Evolutionary conservation across 2,329 filamentous ascomycete genomes (phyloP), one percentile per base, ranked within the genome.

Genomic region (Xylaria sp.): DNA sequence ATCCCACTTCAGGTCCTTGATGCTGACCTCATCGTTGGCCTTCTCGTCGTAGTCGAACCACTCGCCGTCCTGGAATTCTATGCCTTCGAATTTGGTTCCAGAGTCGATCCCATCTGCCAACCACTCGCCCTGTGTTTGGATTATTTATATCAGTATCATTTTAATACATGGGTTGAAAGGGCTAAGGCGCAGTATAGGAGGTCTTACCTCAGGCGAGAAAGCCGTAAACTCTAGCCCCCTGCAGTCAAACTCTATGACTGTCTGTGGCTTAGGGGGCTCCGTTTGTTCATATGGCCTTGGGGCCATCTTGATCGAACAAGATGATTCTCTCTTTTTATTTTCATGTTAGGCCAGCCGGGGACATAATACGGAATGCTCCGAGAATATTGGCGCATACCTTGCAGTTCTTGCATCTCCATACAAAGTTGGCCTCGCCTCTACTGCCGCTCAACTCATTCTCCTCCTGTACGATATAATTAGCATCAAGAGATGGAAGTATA

Each of bases 11-110:
- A 97, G 77, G 31, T 95, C 92, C 75, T 92, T 94, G 75, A 97
- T 93, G 77, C 92, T 95, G 49, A 97, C 94, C 77, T 98, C 94
- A 52, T 96, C 92, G 0, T 89, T 85, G 0, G 92, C 85, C 81
- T 98, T 97, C 79, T 98, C 94, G 70, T 98, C 94, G 72, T 98
- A 99, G 71, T 98, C 94, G 77, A 91, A 99, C 95, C 95, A 99
- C 72, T 99, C 95, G 25, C 92, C 94, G 28, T 99, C 95, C 0
- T 82, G 82, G 58, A 99, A 60, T 69, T 98, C 94, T 57, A 98
- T 91, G 4, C 79, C 87, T 0, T 87, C 83, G 73, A 99, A 99
- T 71, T 92, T 91, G 42, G 91, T 95, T 9, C 83, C 84, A 0
- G 92, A 93, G 17, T 97, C 94, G 15, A 84, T 63, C 2, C 94